These are phyloP conservation scores for Coemansia sp. DNA, from an alignment of 192 early-diverging fungal species.

Conservation along the genomic window DNA sequence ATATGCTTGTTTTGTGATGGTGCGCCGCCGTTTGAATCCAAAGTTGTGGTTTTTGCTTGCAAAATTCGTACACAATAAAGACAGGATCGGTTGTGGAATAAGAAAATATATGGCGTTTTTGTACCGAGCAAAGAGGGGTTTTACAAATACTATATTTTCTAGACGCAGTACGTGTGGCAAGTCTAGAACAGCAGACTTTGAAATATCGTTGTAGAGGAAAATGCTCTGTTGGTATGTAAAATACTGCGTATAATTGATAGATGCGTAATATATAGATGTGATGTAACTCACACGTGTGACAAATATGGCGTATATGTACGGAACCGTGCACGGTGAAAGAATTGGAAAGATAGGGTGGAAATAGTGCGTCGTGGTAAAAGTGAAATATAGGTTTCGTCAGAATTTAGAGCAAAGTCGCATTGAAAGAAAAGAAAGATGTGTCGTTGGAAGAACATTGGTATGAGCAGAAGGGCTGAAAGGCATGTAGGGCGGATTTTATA, in stretches of 20 bases:
- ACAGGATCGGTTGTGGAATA: background rate
- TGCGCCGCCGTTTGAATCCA: background rate
- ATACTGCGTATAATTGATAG: background rate
- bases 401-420: constrained; percentile 6
- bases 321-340: background rate
- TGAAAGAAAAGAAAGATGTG: background rate
- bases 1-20: background rate
- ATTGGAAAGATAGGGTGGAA: background rate
- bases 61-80: background rate
- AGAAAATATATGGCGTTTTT: background rate
- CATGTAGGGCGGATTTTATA: background rate
- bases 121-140: background rate
- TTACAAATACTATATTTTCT: background rate
- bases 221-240: background rate
- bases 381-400: constrained; percentile 15
- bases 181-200: background rate
- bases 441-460: background rate
- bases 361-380: background rate
- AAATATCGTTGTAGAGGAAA: background rate
- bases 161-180: background rate
- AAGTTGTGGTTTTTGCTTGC: background rate
- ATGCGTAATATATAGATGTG: background rate
- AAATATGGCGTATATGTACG: background rate
- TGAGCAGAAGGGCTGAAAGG: background rate
- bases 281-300: background rate